Evolutionary conservation across 2,329 filamentous ascomycete species (phyloP).

Genomic region (Arthrobotrys sphaeroides): DNA sequence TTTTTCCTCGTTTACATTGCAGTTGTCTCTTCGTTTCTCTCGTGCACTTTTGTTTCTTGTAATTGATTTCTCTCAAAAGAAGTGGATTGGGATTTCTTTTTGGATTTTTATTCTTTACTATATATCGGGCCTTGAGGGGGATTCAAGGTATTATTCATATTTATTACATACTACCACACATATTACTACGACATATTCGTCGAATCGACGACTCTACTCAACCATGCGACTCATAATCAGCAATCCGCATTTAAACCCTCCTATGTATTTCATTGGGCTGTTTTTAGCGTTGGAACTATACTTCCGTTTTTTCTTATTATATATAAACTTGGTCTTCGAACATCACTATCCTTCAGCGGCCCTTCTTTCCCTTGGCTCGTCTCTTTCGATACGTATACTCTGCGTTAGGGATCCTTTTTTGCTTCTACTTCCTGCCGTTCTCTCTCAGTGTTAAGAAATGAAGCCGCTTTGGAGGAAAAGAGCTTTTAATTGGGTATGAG

Average conservation of each 20-base stretch:
- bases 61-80: slow-evolving; percentile 25
- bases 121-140: background rate
- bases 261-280: background rate
- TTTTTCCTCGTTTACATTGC: too few relatives aligned
- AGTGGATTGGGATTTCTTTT: slow-evolving; percentile 6
- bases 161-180: slow-evolving; percentile 18
- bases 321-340: slow-evolving; percentile 11
- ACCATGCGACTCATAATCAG: background rate
- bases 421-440: background rate
- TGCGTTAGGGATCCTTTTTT: background rate
- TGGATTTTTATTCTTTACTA: background rate
- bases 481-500: background rate
- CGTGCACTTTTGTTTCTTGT: slow-evolving; percentile 2
- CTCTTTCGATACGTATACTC: background rate
- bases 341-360: background rate
- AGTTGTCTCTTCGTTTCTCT: too few relatives aligned
- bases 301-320: background rate
- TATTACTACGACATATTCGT: background rate
- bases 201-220: background rate
- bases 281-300: slow-evolving; percentile 3
- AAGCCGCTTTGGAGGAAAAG: background rate
- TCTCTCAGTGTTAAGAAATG: background rate
- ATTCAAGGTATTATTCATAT: slow-evolving; percentile 13
- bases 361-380: background rate
- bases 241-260: background rate